phyloP scores from a whole-genome alignment of 805 yeast genomes.

The Saturnispora saitoi region DNA sequence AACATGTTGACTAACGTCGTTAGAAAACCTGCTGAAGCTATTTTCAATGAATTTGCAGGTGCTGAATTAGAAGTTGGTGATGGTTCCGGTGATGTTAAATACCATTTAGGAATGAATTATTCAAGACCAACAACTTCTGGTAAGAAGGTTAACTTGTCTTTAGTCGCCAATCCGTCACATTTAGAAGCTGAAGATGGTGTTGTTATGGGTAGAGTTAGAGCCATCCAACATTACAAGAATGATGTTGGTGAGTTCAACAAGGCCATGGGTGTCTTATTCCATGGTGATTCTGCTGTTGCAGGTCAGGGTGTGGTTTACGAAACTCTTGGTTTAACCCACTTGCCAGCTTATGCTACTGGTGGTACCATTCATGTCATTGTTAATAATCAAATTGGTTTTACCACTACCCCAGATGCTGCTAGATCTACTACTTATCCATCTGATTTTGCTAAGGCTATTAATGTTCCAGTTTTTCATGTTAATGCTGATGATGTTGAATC shows the following conservation, averaged over 20 bases:
- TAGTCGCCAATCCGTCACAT: slow-evolving; percentile 98
- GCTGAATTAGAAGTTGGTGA: slow-evolving; percentile 74
- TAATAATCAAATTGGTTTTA: slow-evolving; percentile 98
- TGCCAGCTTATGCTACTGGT: slow-evolving; percentile 96
- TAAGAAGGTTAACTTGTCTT: slow-evolving; percentile 85
- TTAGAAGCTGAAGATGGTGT: slow-evolving; percentile 99
- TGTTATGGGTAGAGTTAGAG: slow-evolving; percentile 95
- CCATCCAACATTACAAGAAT: slow-evolving; percentile 83
- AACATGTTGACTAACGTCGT: slow-evolving; percentile 97
- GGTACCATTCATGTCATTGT: slow-evolving; percentile 96
- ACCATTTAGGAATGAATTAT: slow-evolving; percentile 98
- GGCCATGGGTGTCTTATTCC: slow-evolving; percentile 87
- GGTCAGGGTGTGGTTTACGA: slow-evolving; percentile 99
- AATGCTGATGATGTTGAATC: slow-evolving; percentile 98
- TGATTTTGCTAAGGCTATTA: slow-evolving; percentile 91
- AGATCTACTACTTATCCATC: slow-evolving; percentile 98
- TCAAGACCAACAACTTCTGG: slow-evolving; percentile 99
- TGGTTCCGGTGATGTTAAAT: slow-evolving; percentile 98
- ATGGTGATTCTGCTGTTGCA: slow-evolving; percentile 99
- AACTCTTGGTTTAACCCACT: slow-evolving; percentile 87
- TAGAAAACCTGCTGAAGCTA: slow-evolving; percentile 96
- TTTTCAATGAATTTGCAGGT: slow-evolving; percentile 93
- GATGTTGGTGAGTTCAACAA: slow-evolving; percentile 77
- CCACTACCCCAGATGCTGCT: slow-evolving; percentile 96
- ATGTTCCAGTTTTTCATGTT: slow-evolving; percentile 98